phyloP scores from a whole-genome alignment of 371 early-diverging fungal species.

The Nosema bombycis region DNA sequence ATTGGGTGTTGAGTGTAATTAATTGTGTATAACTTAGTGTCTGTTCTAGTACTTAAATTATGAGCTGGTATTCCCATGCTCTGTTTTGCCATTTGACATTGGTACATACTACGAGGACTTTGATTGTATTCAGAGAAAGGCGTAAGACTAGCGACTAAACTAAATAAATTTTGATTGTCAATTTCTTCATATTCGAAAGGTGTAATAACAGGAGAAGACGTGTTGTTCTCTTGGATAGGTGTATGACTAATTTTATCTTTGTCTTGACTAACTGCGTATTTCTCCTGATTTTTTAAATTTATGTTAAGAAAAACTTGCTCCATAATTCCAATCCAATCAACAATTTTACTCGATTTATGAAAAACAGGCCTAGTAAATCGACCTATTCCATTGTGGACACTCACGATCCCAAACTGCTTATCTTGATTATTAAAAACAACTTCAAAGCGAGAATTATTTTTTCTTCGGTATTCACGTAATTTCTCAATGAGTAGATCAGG shows the following conservation, averaged over 20 bases:
- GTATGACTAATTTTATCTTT: neutral
- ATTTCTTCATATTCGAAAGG: conserved; percentile 76
- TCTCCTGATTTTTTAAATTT: neutral
- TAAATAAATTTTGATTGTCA: conserved; percentile 80
- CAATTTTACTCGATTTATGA: conserved; percentile 72
- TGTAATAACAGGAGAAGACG: conserved; percentile 76
- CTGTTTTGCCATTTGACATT: conserved; percentile 98
- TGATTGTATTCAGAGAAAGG: conserved; percentile 97
- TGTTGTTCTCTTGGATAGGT: no score
- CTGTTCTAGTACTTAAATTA: conserved; percentile 74
- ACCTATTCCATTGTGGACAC: conserved; percentile 75
- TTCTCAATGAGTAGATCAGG: conserved; percentile 24
- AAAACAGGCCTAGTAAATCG: conserved; percentile 89
- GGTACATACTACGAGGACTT: conserved; percentile 97
- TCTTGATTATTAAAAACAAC: conserved; percentile 64
- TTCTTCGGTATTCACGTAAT: conserved; percentile 35
- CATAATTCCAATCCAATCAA: conserved; percentile 67
- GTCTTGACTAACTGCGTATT: no score
- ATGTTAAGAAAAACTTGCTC: conserved; percentile 57
- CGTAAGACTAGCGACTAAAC: conserved; percentile 87
- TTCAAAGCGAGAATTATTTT: conserved; percentile 34
- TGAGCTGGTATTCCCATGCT: conserved; percentile 94
- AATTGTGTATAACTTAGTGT: conserved; percentile 88
- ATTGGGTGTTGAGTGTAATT: conserved; percentile 91
- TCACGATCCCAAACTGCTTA: conserved; percentile 21